Percentiles rank a stretch among this genome's conserved stretches.
phyloP scores from a whole-genome alignment of 805 yeast genomes.

The Tetrapisispora pingtungensis region DNA sequence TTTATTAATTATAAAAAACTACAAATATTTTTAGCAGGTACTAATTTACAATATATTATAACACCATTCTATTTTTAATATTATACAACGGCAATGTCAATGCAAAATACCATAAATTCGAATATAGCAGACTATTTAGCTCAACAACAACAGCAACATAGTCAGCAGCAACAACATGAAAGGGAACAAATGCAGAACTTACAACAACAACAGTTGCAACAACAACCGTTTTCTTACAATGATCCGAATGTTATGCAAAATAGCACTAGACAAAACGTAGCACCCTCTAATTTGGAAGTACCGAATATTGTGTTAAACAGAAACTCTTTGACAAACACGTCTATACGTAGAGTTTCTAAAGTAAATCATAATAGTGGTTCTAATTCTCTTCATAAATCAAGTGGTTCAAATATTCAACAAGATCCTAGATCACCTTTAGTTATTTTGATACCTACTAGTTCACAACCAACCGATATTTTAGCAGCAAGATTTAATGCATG shows the following conservation, averaged over 20 bases:
- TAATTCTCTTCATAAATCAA: constrained; percentile 2
- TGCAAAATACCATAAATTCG: constrained; percentile 32
- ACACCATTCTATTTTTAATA: neutral
- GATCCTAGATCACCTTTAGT: constrained; percentile 43
- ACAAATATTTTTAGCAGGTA: no score
- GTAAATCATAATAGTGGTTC: neutral
- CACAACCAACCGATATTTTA: constrained; percentile 78
- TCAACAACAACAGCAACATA: constrained; percentile 31
- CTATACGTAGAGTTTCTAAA: constrained; percentile 1
- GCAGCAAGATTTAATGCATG: constrained; percentile 80
- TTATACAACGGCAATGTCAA: constrained; percentile 19
- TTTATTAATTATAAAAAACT: no score
- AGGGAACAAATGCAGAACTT: constrained; percentile 21
- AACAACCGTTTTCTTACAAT: constrained; percentile 6
- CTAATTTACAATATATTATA: neutral
- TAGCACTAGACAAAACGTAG: neutral
- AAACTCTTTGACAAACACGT: neutral
- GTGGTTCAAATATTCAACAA: constrained; percentile 8
- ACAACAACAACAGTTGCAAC: constrained; percentile 33
- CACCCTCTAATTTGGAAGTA: neutral
- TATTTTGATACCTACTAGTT: constrained; percentile 44
- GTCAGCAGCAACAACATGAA: no score
- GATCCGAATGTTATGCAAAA: neutral
- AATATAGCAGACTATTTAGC: constrained; percentile 30
- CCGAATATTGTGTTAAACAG: neutral